A percentile compares a stretch with the other conserved stretches of the same genome.
Evolutionary conservation across 163 green algal species (phyloP).

Genomic region (Chlamydomonas reinhardtii): DNA sequence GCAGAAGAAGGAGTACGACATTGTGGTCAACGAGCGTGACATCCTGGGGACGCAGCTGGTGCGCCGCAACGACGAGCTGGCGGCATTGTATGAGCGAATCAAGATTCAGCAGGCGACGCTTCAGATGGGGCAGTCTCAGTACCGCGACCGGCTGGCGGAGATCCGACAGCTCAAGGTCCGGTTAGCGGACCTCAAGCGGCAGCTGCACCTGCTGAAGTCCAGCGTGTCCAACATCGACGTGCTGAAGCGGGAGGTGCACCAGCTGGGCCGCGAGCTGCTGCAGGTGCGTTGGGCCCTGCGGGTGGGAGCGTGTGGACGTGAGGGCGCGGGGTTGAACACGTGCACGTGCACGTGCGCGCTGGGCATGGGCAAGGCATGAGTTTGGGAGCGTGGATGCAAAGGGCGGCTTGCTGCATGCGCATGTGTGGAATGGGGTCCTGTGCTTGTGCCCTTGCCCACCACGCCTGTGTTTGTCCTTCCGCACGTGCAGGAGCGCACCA

Average conservation of each 20-base stretch:
- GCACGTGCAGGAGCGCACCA: constrained; percentile 74
- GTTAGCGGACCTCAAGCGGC: constrained; percentile 83
- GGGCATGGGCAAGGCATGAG: too few relatives aligned
- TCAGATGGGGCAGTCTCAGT: constrained; percentile 88
- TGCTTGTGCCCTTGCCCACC: too few relatives aligned
- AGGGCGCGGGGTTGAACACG: too few relatives aligned
- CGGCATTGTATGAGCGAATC: constrained; percentile 95
- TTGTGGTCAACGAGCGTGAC: constrained; percentile 90
- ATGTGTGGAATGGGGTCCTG: too few relatives aligned
- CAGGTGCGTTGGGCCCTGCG: constrained; percentile 60
- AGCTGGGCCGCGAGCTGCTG: constrained; percentile 86
- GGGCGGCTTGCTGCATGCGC: too few relatives aligned
- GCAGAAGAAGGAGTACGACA: constrained; percentile 93
- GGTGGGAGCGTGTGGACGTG: neutral
- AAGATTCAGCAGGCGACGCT: constrained; percentile 92
- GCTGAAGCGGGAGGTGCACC: constrained; percentile 92
- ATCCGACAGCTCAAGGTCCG: constrained; percentile 92
- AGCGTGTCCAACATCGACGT: constrained; percentile 87
- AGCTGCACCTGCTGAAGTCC: constrained; percentile 85
- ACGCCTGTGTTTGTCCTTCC: too few relatives aligned
- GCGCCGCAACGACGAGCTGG: constrained; percentile 92
- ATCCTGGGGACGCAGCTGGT: constrained; percentile 92
- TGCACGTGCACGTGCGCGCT: too few relatives aligned
- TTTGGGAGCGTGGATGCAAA: too few relatives aligned
- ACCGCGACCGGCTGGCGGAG: constrained; percentile 87